phyloP scores from a whole-genome alignment of 208 protist genomes.

The Trypanosoma boissoni region DNA sequence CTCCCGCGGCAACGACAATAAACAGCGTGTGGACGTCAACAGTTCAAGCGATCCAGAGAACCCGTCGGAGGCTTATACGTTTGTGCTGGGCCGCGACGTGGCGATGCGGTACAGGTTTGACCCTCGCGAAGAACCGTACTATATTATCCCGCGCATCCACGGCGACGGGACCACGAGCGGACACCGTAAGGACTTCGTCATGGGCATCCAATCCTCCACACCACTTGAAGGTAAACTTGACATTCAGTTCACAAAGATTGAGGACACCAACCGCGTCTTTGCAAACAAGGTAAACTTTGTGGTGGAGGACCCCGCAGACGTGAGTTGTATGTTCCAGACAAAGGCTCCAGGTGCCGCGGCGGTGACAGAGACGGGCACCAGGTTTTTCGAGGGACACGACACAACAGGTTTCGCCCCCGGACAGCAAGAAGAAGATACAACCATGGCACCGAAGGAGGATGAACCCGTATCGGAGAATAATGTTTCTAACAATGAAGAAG shows the following conservation, averaged over 20 bases:
- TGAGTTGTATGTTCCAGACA: slow-evolving; percentile 7
- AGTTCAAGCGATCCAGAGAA: slow-evolving; percentile 37
- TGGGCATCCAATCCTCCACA: slow-evolving; percentile 33
- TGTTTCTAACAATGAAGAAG: too few species aligned
- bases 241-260: slow-evolving; percentile 33
- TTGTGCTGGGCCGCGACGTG: slow-evolving; percentile 43
- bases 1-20: slow-evolving; percentile 16
- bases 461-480: too few species aligned
- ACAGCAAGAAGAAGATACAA: too few species aligned
- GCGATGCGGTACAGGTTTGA: slow-evolving; percentile 52
- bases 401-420: too few species aligned
- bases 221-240: slow-evolving; percentile 31
- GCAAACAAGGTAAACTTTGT: slow-evolving; percentile 26
- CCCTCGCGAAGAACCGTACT: slow-evolving; percentile 39
- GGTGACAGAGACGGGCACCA: slow-evolving; percentile 4
- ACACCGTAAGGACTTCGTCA: slow-evolving; percentile 30
- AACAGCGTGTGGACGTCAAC: slow-evolving; percentile 17
- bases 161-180: slow-evolving; percentile 12
- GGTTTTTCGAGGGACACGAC: too few species aligned
- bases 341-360: slow-evolving; percentile 11
- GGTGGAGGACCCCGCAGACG: slow-evolving; percentile 5
- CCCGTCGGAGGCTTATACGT: slow-evolving; percentile 36
- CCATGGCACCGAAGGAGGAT: too few species aligned
- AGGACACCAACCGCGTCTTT: slow-evolving; percentile 21
- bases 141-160: slow-evolving; percentile 54